A percentile compares a stretch with the other conserved stretches of the same genome.
Conservation (phyloP, 257 asterid genomes). For the Scutellaria baicalensis region DNA sequence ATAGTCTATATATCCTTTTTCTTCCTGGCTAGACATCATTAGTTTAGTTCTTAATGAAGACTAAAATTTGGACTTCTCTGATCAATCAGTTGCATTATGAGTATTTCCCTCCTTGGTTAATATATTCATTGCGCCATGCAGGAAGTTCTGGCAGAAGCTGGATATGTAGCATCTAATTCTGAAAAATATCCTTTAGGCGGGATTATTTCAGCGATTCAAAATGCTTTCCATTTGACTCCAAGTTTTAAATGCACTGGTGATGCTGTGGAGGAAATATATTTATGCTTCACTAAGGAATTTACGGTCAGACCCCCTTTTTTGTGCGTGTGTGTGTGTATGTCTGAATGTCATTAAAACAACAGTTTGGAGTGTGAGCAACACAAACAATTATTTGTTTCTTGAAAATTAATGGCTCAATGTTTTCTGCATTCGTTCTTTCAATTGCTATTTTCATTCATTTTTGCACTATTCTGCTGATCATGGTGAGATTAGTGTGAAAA, state of each 20-base stretch:
- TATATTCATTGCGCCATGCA: conserved; percentile 22
- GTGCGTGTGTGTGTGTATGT: background rate
- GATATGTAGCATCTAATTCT: conserved; percentile 80
- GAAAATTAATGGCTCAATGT: background rate
- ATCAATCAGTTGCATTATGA: background rate
- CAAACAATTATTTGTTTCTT: background rate
- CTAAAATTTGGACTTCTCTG: background rate
- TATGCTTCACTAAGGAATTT: conserved; percentile 88
- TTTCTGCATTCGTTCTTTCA: background rate
- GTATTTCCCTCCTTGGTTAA: background rate
- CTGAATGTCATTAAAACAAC: background rate
- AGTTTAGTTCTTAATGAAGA: background rate
- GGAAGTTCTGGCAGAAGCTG: conserved; percentile 68
- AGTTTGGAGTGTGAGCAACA: background rate
- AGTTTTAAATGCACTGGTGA: conserved; percentile 59
- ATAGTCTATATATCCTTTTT: background rate
- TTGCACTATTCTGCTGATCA: background rate
- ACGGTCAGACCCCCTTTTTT: conserved; percentile 37
- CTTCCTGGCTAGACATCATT: background rate
- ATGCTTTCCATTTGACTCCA: conserved; percentile 77
- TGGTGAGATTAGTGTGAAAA: background rate
- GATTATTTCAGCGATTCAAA: conserved; percentile 70
- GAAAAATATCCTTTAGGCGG: conserved; percentile 88
- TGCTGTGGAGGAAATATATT: conserved; percentile 67
- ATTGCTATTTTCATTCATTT: background rate